These are phyloP conservation scores for Penicillium rolfsii DNA, from an alignment of 2,329 filamentous ascomycete genomes.

Conservation along the genomic window DNA sequence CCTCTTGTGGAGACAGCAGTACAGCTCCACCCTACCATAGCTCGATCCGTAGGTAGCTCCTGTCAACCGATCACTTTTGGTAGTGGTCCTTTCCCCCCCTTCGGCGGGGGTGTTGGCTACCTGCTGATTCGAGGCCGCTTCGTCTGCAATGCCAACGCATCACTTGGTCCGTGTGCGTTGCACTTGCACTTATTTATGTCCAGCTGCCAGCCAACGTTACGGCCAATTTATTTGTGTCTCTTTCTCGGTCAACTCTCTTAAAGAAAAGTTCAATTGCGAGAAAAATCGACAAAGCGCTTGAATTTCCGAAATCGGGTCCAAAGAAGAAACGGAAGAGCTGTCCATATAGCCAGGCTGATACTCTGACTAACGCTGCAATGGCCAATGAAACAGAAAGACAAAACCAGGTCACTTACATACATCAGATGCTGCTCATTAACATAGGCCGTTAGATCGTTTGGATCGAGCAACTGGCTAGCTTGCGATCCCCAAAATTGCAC, in stretches of 20 bases:
- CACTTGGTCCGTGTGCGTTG: constrained; percentile 31
- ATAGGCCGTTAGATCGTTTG: constrained; percentile 4
- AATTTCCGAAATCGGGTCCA: neutral
- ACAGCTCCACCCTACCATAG: neutral
- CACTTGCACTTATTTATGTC: constrained; percentile 27
- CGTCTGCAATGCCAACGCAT: constrained; percentile 30
- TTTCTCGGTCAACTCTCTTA: neutral
- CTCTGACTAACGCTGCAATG: neutral
- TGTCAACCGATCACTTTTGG: neutral
- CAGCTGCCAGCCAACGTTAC: constrained; percentile 8
- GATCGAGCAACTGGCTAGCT: constrained; percentile 7
- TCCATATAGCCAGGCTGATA: neutral
- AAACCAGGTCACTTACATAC: neutral
- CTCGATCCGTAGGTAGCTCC: neutral
- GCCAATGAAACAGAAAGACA: neutral
- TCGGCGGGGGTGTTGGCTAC: constrained; percentile 16
- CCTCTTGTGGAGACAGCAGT: too few relatives aligned
- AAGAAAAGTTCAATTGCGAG: neutral
- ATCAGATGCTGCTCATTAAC: constrained; percentile 2
- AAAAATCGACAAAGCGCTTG: neutral
- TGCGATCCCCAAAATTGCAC: constrained; percentile 13
- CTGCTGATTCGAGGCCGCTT: constrained; percentile 8
- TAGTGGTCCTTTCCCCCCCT: neutral
- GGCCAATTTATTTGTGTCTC: neutral
- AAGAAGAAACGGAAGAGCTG: neutral